phyloP scores from a whole-genome alignment of 1,284 basidiomycete genomes.

The Trametes polyzona region DNA sequence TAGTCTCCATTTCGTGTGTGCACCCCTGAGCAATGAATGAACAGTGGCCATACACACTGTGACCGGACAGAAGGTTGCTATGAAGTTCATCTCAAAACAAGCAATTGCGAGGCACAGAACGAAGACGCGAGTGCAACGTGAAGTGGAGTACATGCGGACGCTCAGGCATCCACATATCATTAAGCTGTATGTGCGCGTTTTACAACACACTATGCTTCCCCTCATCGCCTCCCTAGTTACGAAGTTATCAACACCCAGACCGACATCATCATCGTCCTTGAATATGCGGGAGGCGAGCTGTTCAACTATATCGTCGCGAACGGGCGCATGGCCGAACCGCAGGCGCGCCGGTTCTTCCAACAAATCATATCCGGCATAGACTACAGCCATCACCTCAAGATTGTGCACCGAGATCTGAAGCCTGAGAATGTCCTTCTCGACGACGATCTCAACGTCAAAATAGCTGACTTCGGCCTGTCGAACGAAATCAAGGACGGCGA shows the following conservation, averaged over 20 bases:
- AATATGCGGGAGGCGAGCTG: constrained; percentile 90
- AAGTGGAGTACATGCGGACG: constrained; percentile 94
- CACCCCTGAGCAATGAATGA: constrained; percentile 11
- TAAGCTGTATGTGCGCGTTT: constrained; percentile 74
- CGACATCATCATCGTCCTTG: constrained; percentile 96
- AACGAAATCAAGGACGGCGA: constrained; percentile 96
- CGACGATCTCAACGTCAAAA: constrained; percentile 87
- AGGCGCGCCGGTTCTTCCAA: constrained; percentile 92
- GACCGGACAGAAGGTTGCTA: constrained; percentile 94
- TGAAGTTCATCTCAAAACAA: constrained; percentile 97
- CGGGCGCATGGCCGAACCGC: constrained; percentile 85
- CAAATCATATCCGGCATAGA: constrained; percentile 96
- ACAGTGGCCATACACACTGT: constrained; percentile 93
- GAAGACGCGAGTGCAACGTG: constrained; percentile 89
- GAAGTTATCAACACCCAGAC: constrained; percentile 93
- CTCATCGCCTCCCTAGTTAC: constrained; percentile 60
- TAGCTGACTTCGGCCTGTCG: constrained; percentile 93
- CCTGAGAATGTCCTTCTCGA: constrained; percentile 89
- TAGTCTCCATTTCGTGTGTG: constrained; percentile 12
- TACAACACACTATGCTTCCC: neutral
- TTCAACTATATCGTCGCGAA: constrained; percentile 95
- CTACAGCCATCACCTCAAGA: constrained; percentile 92
- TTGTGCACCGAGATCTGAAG: constrained; percentile 95
- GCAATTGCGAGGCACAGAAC: constrained; percentile 93
- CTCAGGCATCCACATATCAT: constrained; percentile 94